A percentile compares a stretch with the other conserved stretches of the same genome.
These are phyloP conservation scores for Tanacetum coccineum DNA, from an alignment of 129 eudicot genomes.

Conservation along the genomic window DNA sequence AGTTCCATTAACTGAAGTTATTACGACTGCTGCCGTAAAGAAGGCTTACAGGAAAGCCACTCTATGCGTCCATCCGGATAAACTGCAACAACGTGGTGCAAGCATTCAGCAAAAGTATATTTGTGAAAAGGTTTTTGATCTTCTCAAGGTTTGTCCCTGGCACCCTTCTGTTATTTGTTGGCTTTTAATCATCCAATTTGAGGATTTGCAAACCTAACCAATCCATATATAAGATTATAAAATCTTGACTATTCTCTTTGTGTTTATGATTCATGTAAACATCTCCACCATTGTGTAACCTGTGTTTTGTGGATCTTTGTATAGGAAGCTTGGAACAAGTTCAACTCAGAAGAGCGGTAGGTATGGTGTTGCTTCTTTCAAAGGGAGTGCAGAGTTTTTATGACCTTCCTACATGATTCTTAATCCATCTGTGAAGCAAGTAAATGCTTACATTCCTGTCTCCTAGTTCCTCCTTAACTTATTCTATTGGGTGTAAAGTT, in stretches of 20 bases:
- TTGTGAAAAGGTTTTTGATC: slow-evolving; percentile 97
- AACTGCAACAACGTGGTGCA: slow-evolving; percentile 98
- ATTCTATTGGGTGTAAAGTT: slow-evolving; percentile 21
- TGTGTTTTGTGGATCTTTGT: background rate
- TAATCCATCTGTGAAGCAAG: slow-evolving; percentile 12
- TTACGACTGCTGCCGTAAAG: slow-evolving; percentile 88
- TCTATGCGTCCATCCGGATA: slow-evolving; percentile 96
- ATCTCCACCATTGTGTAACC: background rate
- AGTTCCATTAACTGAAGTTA: slow-evolving; percentile 85
- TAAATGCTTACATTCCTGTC: slow-evolving; percentile 13
- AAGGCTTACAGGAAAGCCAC: slow-evolving; percentile 95
- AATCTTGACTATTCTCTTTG: background rate
- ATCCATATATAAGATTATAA: background rate
- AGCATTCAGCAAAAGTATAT: slow-evolving; percentile 86
- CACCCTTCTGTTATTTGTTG: background rate
- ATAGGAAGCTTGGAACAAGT: slow-evolving; percentile 97
- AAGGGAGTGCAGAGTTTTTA: slow-evolving; percentile 12
- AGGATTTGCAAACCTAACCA: background rate
- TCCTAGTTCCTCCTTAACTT: background rate
- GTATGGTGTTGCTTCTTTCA: background rate
- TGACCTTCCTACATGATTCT: slow-evolving; percentile 4
- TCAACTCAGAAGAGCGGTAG: slow-evolving; percentile 91
- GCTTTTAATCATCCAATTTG: background rate
- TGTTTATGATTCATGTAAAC: background rate
- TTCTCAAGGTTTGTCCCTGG: slow-evolving; percentile 67